Conservation (phyloP, 2,329 filamentous ascomycete species). For the Diplodia mutila region DNA sequence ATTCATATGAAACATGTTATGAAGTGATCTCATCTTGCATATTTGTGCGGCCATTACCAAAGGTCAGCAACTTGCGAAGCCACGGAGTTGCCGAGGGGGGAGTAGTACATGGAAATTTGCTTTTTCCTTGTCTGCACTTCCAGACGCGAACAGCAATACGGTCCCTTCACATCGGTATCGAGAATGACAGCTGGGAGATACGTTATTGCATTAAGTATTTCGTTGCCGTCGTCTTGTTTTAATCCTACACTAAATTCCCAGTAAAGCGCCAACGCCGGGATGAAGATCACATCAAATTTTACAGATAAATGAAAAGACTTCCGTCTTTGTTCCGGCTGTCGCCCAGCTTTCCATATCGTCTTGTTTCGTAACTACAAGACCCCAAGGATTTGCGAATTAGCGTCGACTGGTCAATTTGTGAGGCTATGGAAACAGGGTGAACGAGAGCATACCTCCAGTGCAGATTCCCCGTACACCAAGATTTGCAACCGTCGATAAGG, state of each 20-base stretch:
- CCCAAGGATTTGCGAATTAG: background rate
- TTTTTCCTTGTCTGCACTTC: background rate
- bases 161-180: too few relatives aligned
- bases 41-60: background rate
- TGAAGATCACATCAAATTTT: background rate
- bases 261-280: background rate
- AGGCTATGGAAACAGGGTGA: background rate
- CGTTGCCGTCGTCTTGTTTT: background rate
- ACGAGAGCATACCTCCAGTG: background rate
- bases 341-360: background rate
- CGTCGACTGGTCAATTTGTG: background rate
- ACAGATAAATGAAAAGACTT: background rate
- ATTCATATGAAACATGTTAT: background rate
- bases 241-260: background rate
- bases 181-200: too few relatives aligned
- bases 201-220: background rate
- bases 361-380: background rate
- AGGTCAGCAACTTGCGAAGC: background rate
- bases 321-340: background rate
- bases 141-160: too few relatives aligned
- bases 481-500: background rate
- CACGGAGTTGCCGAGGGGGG: background rate
- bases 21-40: background rate
- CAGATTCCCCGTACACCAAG: slow-evolving; percentile 1
- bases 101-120: background rate